Evolutionary conservation across 1,284 basidiomycete genomes (phyloP).

Genomic region (Ustilago crameri): DNA sequence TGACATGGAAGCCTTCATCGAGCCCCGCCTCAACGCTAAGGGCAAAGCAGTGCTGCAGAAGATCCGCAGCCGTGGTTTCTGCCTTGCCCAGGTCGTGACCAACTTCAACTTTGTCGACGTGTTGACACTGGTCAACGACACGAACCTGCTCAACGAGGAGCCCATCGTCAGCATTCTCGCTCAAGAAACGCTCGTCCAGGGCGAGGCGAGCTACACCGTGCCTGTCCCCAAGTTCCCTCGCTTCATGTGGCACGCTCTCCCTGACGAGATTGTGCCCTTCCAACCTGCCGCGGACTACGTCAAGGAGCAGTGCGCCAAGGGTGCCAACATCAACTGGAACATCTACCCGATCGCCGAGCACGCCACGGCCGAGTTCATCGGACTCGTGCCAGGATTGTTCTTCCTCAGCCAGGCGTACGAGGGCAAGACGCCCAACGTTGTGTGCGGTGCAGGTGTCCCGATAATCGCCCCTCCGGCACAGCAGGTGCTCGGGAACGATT

Average conservation of each 20-base stretch:
- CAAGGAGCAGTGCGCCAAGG: slow-evolving; percentile 55
- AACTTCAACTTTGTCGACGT: slow-evolving; percentile 31
- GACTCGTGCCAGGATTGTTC: slow-evolving; percentile 29
- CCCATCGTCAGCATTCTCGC: slow-evolving; percentile 23
- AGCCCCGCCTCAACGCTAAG: slow-evolving; percentile 23
- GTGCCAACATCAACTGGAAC: slow-evolving; percentile 57
- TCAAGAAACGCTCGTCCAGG: slow-evolving; percentile 43
- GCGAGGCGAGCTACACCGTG: slow-evolving; percentile 23
- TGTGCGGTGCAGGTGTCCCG: slow-evolving; percentile 28
- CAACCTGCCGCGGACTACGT: slow-evolving; percentile 48
- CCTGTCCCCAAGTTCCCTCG: slow-evolving; percentile 56
- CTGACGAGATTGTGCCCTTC: slow-evolving; percentile 63
- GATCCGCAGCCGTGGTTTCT: slow-evolving; percentile 25
- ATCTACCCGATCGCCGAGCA: slow-evolving; percentile 48
- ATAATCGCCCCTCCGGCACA: slow-evolving; percentile 15
- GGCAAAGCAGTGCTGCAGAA: slow-evolving; percentile 22
- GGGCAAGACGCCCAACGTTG: slow-evolving; percentile 31
- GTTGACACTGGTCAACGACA: slow-evolving; percentile 42
- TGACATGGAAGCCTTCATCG: slow-evolving; percentile 31
- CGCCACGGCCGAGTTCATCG: slow-evolving; percentile 36
- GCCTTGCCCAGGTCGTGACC: slow-evolving; percentile 32
- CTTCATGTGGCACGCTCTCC: slow-evolving; percentile 55
- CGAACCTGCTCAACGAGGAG: slow-evolving; percentile 40
- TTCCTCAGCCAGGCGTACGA: slow-evolving; percentile 43
- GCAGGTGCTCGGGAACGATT: slow-evolving; percentile 24